phyloP scores from a whole-genome alignment of 2,329 filamentous ascomycete species.

The Hirsutella minnesotensis region DNA sequence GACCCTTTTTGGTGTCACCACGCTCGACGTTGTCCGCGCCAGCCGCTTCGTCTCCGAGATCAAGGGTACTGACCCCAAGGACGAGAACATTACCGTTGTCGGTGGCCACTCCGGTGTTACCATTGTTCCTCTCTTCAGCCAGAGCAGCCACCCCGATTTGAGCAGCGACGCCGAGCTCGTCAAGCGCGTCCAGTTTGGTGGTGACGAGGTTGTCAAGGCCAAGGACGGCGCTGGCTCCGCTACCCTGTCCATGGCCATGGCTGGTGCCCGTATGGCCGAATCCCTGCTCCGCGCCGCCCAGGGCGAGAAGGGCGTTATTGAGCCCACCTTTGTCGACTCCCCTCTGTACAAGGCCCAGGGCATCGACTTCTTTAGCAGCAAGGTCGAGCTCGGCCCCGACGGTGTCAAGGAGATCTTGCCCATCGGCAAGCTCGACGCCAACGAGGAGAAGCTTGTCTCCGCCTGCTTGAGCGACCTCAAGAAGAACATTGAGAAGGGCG shows the following conservation, averaged over 20 bases:
- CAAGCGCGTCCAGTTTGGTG: conserved; percentile 95
- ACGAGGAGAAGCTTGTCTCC: conserved; percentile 84
- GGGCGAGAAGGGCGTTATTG: conserved; percentile 88
- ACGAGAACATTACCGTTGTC: conserved; percentile 91
- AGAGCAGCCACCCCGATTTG: conserved; percentile 79
- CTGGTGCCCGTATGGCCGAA: conserved; percentile 75
- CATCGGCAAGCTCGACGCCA: conserved; percentile 70
- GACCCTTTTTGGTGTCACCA: conserved; percentile 98
- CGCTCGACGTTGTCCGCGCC: conserved; percentile 95
- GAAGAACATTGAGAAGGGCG: conserved; percentile 93
- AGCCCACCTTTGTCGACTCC: conserved; percentile 95
- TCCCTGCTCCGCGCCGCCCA: conserved; percentile 83
- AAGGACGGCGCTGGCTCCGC: conserved; percentile 96
- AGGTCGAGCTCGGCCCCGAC: conserved; percentile 90
- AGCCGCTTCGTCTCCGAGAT: conserved; percentile 95
- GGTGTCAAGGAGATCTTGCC: conserved; percentile 90
- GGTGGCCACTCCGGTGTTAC: conserved; percentile 97
- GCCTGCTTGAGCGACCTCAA: conserved; percentile 73
- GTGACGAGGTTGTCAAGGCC: conserved; percentile 97
- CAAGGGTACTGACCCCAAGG: conserved; percentile 79
- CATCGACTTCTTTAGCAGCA: conserved; percentile 91
- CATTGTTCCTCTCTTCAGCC: conserved; percentile 94
- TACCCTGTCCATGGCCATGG: conserved; percentile 98
- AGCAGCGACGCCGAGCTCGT: conserved; percentile 68
- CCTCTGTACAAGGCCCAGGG: conserved; percentile 98